Percentiles rank a stretch among this genome's conserved stretches.
phyloP scores from a whole-genome alignment of 2,329 filamentous ascomycete genomes.

The Hypoxylon rubiginosum region DNA sequence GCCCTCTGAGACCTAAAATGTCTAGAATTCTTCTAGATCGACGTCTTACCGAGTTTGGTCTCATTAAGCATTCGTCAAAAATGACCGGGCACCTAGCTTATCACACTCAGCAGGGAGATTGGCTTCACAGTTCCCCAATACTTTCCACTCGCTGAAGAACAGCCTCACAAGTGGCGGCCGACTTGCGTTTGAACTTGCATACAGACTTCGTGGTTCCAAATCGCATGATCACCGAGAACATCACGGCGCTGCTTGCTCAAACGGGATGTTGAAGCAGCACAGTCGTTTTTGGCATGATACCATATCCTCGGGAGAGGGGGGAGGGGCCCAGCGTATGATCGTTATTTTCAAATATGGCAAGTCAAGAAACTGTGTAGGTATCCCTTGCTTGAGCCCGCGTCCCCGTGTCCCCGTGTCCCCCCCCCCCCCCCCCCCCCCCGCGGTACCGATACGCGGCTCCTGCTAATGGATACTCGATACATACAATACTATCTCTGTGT shows the following conservation, averaged over 20 bases:
- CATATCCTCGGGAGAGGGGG: constrained; percentile 30
- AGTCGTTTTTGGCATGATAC: constrained; percentile 29
- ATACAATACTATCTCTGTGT: background rate
- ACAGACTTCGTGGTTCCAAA: constrained; percentile 21
- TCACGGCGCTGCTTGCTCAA: constrained; percentile 30
- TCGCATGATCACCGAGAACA: constrained; percentile 6
- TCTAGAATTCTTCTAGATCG: constrained; percentile 50
- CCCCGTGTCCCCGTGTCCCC: constrained; percentile 1
- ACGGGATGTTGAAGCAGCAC: constrained; percentile 31
- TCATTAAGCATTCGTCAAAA: constrained; percentile 30
- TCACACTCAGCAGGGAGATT: constrained; percentile 34
- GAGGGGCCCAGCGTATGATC: constrained; percentile 20
- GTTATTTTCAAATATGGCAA: constrained; percentile 35
- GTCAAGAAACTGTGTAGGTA: constrained; percentile 9
- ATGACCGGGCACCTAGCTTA: constrained; percentile 39
- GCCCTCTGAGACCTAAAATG: constrained; percentile 40
- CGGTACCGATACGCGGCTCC: constrained; percentile 27
- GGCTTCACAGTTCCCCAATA: constrained; percentile 16
- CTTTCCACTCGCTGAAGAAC: constrained; percentile 18
- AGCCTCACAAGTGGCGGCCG: constrained; percentile 15
- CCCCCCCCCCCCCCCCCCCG: constrained; percentile 9
- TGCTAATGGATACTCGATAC: constrained; percentile 30
- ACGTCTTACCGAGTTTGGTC: constrained; percentile 27
- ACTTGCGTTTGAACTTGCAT: constrained; percentile 24
- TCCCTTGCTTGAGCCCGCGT: constrained; percentile 29